Evolutionary conservation across 2,329 filamentous ascomycete species (phyloP), one percentile per base, ranked within the genome.

Genomic region (Amauroascus verrucosus): DNA sequence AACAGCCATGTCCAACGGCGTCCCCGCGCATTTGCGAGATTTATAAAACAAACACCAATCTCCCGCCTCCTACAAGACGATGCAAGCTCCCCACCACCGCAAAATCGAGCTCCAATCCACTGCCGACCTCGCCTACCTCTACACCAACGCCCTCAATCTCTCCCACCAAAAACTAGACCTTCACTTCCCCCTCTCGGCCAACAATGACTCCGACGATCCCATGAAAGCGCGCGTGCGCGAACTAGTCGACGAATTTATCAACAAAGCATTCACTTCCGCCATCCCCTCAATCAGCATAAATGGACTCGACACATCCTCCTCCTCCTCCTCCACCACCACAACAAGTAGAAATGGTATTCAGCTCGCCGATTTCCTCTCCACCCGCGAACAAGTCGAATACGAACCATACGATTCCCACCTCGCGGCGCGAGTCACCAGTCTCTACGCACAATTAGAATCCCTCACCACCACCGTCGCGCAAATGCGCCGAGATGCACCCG

Each of bases 81-180:
- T 67, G 61, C 37, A 57, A 51, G 61, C 63, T 56, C 60, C 66
- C 41, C 69, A 74, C 60, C 68, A 76, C 59, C 72, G 74, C 59
- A 75, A 75, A 61, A 70, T 76, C 61, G 74, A 76, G 56, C 69
- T 76, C n/a, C 74, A 76, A 62, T 72, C 74, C 43, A 65, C 73
- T 52, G 67, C 69, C 55, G 74, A 76, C 64, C 70, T 76, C 48
- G 71, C 69, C 51, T 76, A 74, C 55, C 72, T 76, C 46, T 71
- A 74, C 57, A 62, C 65, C 56, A 76, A 76, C 62, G 68, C 73
- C 24, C 59, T 70, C 53, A 64, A 66, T 3, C 64, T 71, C 54
- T 73, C 74, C 20, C 72, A 68, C 54, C 66, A 70, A 59, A 76
- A 75, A 62, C 65, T 76, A 53, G 73, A 76, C 58, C 65, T 74